Percentiles rank a stretch among this genome's conserved stretches.
Evolutionary conservation across 306 rosid species (phyloP).

Genomic region (Citrullus amarus): DNA sequence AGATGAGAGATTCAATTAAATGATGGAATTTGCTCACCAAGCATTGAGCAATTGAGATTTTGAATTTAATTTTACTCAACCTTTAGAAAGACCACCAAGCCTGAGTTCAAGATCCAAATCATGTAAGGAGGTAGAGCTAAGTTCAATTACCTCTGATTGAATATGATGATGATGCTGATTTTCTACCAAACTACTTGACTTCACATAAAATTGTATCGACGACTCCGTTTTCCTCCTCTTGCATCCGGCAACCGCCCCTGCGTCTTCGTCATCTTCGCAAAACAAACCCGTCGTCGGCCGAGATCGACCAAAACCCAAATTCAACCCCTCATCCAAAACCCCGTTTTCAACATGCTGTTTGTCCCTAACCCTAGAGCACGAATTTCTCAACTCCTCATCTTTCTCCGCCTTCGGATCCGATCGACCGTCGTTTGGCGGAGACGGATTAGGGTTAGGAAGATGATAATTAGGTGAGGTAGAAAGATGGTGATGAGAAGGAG

Average conservation of each 20-base stretch:
- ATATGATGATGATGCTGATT: not conserved
- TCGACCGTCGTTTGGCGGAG: not conserved
- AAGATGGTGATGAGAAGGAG: not conserved
- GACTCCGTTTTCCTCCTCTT: not conserved
- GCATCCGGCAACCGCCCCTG: not conserved
- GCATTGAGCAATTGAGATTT: not conserved
- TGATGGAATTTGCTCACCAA: not conserved
- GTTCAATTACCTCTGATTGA: slow-evolving; percentile 5
- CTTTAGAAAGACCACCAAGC: slow-evolving; percentile 1
- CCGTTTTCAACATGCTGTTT: not conserved
- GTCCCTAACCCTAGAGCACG: not conserved
- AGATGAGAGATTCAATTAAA: not conserved
- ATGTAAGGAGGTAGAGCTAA: not conserved
- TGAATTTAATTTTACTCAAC: not conserved
- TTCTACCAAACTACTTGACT: not conserved
- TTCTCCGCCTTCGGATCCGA: not conserved
- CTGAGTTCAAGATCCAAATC: slow-evolving; percentile 9
- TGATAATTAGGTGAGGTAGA: not conserved
- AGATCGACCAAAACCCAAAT: not conserved
- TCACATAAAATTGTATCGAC: not conserved
- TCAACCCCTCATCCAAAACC: not conserved
- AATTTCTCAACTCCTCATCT: not conserved
- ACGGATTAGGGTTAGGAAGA: not conserved
- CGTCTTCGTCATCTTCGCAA: not conserved
- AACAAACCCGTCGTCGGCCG: too few species aligned